Base-by-base conservation (phyloP, 2,329 filamentous ascomycete species). In the Chaetomiaceae sp. region DNA sequence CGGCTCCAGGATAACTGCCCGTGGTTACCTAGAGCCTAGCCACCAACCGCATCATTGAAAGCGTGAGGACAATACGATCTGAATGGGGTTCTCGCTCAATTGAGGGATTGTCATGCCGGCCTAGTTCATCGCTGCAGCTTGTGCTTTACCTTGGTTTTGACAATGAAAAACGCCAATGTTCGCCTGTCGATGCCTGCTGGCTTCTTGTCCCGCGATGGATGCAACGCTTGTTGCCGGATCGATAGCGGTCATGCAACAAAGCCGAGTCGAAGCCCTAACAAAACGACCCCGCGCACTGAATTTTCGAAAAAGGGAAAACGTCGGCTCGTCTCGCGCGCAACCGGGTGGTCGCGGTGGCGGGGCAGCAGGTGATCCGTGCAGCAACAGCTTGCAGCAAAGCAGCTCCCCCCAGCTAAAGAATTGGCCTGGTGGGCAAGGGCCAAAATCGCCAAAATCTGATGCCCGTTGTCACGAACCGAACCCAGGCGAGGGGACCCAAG, bases 251-350 rank as follows among this genome's bases (percentile, higher is more conserved):
- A 42, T 42, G 42, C 38, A 44, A 42, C 30, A 37, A 37, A 38
- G 43, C 22, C 6, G 35, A 40, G 15, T 18, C 38, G 38, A 47
- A 56, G 52, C 54, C 54, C 54, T 56, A 56, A 56, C 36, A 45
- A 32, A 22, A 27, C 38, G 45, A 52, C 44, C 49, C 44, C 41
- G 50, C 55, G 50, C 55, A 56, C 55, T 54, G 55, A 57, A 57
- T 50, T 56, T 56, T 50, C 27, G 24, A 46, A 55, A 52, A 50
- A 48, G 46, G 45, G 42, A 57, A 53, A 57, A 49, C 39, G 38
- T 47, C 44, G 44, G 43, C 41, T 20, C 29, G n/a, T n/a, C n/a
- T n/a, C n/a, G n/a, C n/a, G n/a, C n/a, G n/a, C n/a, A n/a, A n/a
- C 35, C 34, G 42, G 33, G 22, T 24, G 9, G 15, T n/a, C 26